Base-by-base conservation (phyloP, 371 early-diverging fungal genomes). In the Apophysomyces ossiformis region DNA sequence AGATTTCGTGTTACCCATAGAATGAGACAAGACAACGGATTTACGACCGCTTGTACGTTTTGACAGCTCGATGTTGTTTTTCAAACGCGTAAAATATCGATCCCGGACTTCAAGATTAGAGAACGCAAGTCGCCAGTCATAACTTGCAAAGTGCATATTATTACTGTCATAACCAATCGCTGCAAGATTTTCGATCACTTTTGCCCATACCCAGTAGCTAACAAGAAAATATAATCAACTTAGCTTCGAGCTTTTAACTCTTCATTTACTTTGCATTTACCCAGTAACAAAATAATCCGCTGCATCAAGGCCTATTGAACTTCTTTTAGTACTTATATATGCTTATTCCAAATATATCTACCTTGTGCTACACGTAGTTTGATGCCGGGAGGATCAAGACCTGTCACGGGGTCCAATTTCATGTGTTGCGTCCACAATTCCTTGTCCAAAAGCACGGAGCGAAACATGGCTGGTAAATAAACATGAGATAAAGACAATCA, bases 241-340 rank as follows among this genome's bases (percentile, higher is more conserved):
- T 26, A 26, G 32, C 32, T 26, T 26, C 32, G 32, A 26, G 37
- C 45, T 32, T 5, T 54, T 44, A 26, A 26, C 32, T 26, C 32
- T 0, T 26, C 32, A 26, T 26, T 26, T 26, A 26, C 32, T 26
- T 26, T 41, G 15, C 8, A 5, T 11, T 41, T 41, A 41, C n/a
- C 95, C 95, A 1, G 93, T 90, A 15, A 96, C 85, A 59, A 96
- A 87, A 69, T 94, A 96, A 70, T 96, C 96, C 1, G 94, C 95
- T 0, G 96, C 94, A 67, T 96, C 96, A 7, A 96, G 73, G 0
- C 97, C 80, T 78, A 64, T 35, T 15, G 21, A 45, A 13, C 6
- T 44, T 37, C n/a, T 45, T 41, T 36, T 38, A 63, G 16, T 71
- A 74, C 43, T 73, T 68, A 0, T n/a, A 18, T 35, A 46, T 60